Conservation (phyloP, 2,329 filamentous ascomycete genomes). For the Bipolaris oryzae region DNA sequence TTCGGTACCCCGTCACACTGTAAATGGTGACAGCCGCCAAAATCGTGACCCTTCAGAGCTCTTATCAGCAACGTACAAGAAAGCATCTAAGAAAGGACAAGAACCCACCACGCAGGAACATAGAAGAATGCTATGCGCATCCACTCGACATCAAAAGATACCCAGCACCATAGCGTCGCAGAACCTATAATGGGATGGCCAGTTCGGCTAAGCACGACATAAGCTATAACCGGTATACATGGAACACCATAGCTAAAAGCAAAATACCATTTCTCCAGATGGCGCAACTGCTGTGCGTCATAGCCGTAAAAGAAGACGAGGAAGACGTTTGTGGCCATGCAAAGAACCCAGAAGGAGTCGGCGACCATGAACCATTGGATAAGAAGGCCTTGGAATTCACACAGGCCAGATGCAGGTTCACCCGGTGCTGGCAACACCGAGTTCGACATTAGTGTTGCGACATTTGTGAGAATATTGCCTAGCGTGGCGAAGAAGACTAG, state of each 20-base stretch:
- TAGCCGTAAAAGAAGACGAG: conserved; percentile 80
- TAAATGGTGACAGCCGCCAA: conserved; percentile 69
- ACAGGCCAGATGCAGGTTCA: conserved; percentile 60
- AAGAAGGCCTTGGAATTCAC: conserved; percentile 77
- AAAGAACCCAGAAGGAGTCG: conserved; percentile 55
- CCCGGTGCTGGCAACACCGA: conserved; percentile 56
- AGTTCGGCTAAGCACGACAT: conserved; percentile 66
- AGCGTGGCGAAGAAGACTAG: conserved; percentile 84
- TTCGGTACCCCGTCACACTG: conserved; percentile 67
- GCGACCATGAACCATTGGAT: conserved; percentile 72
- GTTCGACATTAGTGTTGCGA: conserved; percentile 75
- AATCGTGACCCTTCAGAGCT: conserved; percentile 57
- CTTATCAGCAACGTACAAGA: conserved; percentile 13
- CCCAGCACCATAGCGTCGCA: conserved; percentile 83
- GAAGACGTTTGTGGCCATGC: conserved; percentile 85
- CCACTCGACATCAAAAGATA: conserved; percentile 69
- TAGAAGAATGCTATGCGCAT: conserved; percentile 79
- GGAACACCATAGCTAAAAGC: conserved; percentile 74
- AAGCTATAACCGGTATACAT: conserved; percentile 70
- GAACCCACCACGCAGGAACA: conserved; percentile 66
- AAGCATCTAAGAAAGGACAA: no score
- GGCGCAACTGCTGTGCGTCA: conserved; percentile 66
- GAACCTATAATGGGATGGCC: conserved; percentile 70
- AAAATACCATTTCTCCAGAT: conserved; percentile 74
- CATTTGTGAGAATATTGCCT: conserved; percentile 78